Evolutionary conservation across 2,329 filamentous ascomycete genomes (phyloP).

Genomic region (Neofusicoccum umdonicola): DNA sequence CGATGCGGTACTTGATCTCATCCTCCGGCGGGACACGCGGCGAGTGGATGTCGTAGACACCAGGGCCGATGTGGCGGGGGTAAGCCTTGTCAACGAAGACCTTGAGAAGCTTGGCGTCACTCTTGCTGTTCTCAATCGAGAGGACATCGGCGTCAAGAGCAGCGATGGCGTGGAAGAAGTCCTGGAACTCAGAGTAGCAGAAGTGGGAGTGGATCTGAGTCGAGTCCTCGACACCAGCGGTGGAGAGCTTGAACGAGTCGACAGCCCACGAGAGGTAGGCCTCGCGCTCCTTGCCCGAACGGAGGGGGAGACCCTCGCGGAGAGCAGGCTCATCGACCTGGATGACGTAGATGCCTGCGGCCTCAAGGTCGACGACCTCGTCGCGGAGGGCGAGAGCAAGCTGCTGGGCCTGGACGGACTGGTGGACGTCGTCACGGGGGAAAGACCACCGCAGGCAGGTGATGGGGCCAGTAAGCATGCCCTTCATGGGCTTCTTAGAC

Average conservation of each 20-base stretch:
- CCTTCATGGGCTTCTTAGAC: constrained; percentile 99
- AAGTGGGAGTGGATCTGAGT: constrained; percentile 99
- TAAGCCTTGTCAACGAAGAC: constrained; percentile 98
- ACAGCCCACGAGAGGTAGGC: constrained; percentile 98
- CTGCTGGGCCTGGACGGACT: constrained; percentile 98
- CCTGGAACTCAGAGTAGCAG: constrained; percentile 99
- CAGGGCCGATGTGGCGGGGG: constrained; percentile 96
- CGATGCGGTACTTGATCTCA: constrained; percentile 97
- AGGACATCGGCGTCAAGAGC: constrained; percentile 97
- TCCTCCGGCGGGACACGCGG: constrained; percentile 94
- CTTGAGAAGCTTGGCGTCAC: constrained; percentile 96
- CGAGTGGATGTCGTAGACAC: constrained; percentile 99
- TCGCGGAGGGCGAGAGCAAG: constrained; percentile 97
- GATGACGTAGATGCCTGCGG: constrained; percentile 94
- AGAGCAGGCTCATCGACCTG: constrained; percentile 99
- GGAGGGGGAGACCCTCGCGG: constrained; percentile 97
- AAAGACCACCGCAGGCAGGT: constrained; percentile 99
- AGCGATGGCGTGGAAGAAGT: constrained; percentile 99
- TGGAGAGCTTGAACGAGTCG: constrained; percentile 94
- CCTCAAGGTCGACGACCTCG: constrained; percentile 96
- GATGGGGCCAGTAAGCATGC: constrained; percentile 98
- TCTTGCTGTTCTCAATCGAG: constrained; percentile 99
- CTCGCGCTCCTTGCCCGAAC: constrained; percentile 88
- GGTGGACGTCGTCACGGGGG: constrained; percentile 98
- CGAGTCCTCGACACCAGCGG: constrained; percentile 86